Evolutionary conservation across 192 early-diverging fungal species (phyloP).

Genomic region (Radiomyces spectabilis): DNA sequence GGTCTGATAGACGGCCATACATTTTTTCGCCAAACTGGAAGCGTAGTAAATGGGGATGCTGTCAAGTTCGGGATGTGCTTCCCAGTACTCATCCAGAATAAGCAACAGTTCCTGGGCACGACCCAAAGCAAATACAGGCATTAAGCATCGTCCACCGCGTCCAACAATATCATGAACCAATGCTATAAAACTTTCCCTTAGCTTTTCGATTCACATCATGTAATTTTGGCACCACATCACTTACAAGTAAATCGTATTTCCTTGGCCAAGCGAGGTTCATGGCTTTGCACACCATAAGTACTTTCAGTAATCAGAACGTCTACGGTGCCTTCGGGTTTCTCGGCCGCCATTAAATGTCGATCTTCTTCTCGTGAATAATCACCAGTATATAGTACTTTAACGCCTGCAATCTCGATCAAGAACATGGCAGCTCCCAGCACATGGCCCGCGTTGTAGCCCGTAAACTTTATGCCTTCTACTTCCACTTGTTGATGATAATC

Average conservation of each 20-base stretch:
- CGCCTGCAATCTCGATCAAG: slow-evolving; percentile 81
- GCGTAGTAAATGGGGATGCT: slow-evolving; percentile 94
- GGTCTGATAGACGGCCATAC: slow-evolving; percentile 95
- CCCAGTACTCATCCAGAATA: slow-evolving; percentile 98
- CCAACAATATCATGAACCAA: slow-evolving; percentile 77
- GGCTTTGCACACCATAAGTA: slow-evolving; percentile 95
- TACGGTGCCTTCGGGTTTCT: slow-evolving; percentile 71
- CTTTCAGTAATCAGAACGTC: slow-evolving; percentile 95
- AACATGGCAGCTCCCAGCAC: slow-evolving; percentile 99
- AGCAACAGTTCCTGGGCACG: slow-evolving; percentile 94
- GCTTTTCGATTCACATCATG: too few species aligned
- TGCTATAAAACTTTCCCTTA: slow-evolving; percentile 18
- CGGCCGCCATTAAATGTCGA: slow-evolving; percentile 95
- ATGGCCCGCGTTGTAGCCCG: slow-evolving; percentile 95
- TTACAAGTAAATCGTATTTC: slow-evolving; percentile 82
- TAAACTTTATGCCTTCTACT: slow-evolving; percentile 91
- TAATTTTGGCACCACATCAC: not conserved
- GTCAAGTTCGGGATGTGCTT: slow-evolving; percentile 79
- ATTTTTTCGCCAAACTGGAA: slow-evolving; percentile 89
- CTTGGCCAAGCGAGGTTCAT: slow-evolving; percentile 88
- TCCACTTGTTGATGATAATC: slow-evolving; percentile 97
- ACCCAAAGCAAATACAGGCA: slow-evolving; percentile 97
- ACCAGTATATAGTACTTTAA: slow-evolving; percentile 92
- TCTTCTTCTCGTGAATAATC: slow-evolving; percentile 99
- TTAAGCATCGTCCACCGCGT: slow-evolving; percentile 83